Evolutionary conservation across 2,329 filamentous ascomycete species (phyloP).

Genomic region (Phialemonium atrogriseum): DNA sequence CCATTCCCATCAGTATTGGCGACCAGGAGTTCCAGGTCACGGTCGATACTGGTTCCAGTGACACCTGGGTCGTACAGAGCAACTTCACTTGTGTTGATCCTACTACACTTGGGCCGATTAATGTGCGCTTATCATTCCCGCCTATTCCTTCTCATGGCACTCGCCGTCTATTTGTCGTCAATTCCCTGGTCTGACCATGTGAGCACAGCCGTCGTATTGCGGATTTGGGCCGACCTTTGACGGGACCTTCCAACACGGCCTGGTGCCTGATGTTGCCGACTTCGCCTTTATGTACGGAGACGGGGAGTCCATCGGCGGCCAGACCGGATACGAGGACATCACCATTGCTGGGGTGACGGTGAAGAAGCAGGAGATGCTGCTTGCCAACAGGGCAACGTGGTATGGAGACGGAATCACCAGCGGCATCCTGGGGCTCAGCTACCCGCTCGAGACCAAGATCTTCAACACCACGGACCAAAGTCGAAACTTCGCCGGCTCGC

Average conservation of each 20-base stretch:
- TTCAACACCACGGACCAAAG: neutral
- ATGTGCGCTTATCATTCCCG: no score
- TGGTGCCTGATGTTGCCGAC: neutral
- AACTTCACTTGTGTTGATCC: slow-evolving; percentile 25
- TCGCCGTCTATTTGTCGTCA: no score
- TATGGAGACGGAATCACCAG: neutral
- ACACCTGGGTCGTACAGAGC: slow-evolving; percentile 32
- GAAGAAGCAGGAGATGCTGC: neutral
- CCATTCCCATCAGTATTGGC: slow-evolving; percentile 17
- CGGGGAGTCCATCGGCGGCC: neutral
- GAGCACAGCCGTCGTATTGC: no score
- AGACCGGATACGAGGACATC: neutral
- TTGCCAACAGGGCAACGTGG: neutral
- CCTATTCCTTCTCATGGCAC: no score
- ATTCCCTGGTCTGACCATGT: no score
- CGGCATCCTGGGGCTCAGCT: neutral
- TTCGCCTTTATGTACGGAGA: neutral
- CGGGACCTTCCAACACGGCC: neutral
- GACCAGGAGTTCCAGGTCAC: slow-evolving; percentile 25
- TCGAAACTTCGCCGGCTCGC: neutral
- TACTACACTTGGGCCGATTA: no score
- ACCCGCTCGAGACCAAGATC: neutral
- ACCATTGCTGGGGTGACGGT: neutral
- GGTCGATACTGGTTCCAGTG: slow-evolving; percentile 38
- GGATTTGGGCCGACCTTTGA: neutral